Evolutionary conservation across 495 filamentous ascomycete genomes (phyloP), one percentile per base, ranked within the genome.

Genomic region (Aspergillus wentii): DNA sequence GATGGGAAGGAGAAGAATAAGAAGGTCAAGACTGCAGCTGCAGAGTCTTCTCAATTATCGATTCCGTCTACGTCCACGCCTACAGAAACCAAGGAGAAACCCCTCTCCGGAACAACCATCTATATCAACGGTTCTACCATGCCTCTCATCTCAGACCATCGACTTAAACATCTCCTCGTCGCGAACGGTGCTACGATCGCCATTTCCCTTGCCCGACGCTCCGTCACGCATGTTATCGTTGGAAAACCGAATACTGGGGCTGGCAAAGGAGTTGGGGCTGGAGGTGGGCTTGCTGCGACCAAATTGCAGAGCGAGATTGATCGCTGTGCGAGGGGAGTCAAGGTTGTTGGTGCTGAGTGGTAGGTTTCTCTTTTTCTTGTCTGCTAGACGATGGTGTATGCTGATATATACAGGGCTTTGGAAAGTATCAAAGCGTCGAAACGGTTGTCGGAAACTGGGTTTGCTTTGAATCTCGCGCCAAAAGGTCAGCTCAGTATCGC

Each of bases 111-210:
- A 13, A 65, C 86, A 17, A 75, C 72, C 16, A 72, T 97, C 56
- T 92, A 92, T 64, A 75, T 97, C 63, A 95, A 95, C 62, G 91
- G 89, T 36, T 85, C 84, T 35, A 95, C 88, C 1, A 66, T 80
- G 35, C 87, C 91, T 5, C 51, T 75, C 10, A 75, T 98, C 30
- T 89, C 85, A 1, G 90, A 98, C 64, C 86, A 94, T 57, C 80
- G 76, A 51, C 74, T 97, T 31, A 94, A 92, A 62, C 79, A 77
- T 25, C 66, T 94, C 19, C 69, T 97, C 15, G 76, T 74, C 8
- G 62, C 76, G 36, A 72, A 92, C 51, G 92, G 92, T 17, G 92
- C 77, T 0, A 65, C 52, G 21, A 66, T 87, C 28, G 77, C 85
- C 3, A 69, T 86, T 10, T 67, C 74, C 36, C 74, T 95, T 13